Conservation (phyloP, 179 eudicot genomes). For the Vitellaria paradoxa region DNA sequence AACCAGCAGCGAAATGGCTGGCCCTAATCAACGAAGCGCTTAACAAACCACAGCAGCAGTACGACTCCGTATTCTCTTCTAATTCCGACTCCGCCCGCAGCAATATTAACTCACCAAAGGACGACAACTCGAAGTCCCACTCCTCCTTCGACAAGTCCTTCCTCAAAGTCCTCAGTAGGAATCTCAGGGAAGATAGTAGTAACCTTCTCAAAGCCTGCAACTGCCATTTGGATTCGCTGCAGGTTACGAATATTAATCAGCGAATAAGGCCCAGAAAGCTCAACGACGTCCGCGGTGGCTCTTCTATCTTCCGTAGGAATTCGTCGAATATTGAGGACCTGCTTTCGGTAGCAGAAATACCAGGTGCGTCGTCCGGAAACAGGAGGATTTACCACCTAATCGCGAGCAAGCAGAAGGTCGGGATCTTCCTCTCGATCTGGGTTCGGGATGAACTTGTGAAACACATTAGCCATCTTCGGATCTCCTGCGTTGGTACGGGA, state of each 20-base stretch:
- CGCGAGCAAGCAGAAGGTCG: conserved; percentile 91
- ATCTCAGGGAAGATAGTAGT: conserved; percentile 52
- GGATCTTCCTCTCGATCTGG: conserved; percentile 68
- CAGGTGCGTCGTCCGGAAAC: conserved; percentile 14
- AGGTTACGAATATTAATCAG: no score
- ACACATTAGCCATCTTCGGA: conserved; percentile 69
- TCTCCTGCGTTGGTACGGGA: conserved; percentile 72
- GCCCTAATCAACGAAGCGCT: conserved; percentile 79
- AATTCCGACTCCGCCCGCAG: conserved; percentile 4
- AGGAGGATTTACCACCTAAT: conserved; percentile 55
- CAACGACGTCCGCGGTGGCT: no score
- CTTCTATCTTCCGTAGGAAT: no score
- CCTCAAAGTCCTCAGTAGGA: conserved; percentile 59
- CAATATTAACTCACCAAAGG: conserved; percentile 25
- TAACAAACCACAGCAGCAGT: conserved; percentile 41
- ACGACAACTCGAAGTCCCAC: conserved; percentile 25
- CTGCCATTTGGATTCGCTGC: conserved; percentile 41
- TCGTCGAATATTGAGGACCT: no score
- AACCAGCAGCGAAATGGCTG: conserved; percentile 90
- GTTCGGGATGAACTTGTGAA: conserved; percentile 56
- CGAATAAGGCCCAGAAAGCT: no score
- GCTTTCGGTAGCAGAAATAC: no score
- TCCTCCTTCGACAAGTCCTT: conserved; percentile 59
- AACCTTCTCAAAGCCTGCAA: conserved; percentile 74
- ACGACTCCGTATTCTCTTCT: conserved; percentile 14